A percentile compares a stretch with the other conserved stretches of the same genome.
Conservation (phyloP, 129 eudicot species). For the Chrysanthemum makinoi region DNA sequence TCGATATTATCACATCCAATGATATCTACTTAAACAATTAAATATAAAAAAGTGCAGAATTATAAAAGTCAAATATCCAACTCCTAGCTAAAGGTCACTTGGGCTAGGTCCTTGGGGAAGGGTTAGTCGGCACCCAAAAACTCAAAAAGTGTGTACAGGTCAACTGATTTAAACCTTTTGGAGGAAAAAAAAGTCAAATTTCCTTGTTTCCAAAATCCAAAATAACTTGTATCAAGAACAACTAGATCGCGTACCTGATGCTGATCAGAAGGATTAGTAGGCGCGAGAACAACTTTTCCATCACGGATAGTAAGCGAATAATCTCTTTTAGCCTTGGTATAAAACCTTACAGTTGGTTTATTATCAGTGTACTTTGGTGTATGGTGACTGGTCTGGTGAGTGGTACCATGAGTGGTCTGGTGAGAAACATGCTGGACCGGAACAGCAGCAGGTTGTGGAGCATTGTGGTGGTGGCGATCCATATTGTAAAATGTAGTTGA, state of each 20-base stretch:
- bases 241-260: conserved; percentile 9
- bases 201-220: too few species aligned
- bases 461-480: conserved; percentile 13
- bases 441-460: neutral
- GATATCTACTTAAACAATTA: too few species aligned
- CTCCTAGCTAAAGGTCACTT: too few species aligned
- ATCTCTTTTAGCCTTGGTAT: conserved; percentile 43
- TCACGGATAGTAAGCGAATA: conserved; percentile 49
- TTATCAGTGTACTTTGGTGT: conserved; percentile 20
- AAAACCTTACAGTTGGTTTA: conserved; percentile 41
- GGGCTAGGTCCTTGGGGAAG: too few species aligned
- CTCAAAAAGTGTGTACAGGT: too few species aligned
- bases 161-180: too few species aligned
- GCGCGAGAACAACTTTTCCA: conserved; percentile 58
- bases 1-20: too few species aligned
- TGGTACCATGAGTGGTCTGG: neutral
- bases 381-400: conserved; percentile 16
- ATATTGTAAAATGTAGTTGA: neutral
- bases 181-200: too few species aligned
- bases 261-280: conserved; percentile 49
- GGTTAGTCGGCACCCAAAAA: too few species aligned
- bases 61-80: too few species aligned
- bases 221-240: neutral
- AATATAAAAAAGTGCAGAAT: too few species aligned
- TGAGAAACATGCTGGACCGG: conserved; percentile 24